Evolutionary conservation across 148 eudicot genomes (phyloP), one percentile per base, ranked within the genome.

Genomic region (Amaranthus cruentus): DNA sequence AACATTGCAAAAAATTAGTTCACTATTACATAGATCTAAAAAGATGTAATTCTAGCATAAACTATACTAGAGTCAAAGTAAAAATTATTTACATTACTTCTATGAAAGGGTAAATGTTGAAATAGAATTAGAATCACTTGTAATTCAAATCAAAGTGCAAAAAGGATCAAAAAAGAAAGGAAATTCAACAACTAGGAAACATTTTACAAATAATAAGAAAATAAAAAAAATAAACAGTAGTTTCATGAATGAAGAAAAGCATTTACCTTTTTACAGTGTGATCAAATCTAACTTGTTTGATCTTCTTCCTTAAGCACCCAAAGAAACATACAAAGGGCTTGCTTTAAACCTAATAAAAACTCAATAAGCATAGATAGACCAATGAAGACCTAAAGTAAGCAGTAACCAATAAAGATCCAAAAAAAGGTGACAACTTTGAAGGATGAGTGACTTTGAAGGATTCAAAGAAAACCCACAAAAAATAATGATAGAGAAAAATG

Each of bases 301-400:
- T 69, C 79, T 76, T 68, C 78, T 76, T 69, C 68, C 79, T 76
- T 61, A 8, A 76, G 68, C 69, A 69, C 79, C 66, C 78, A 76
- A 11, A 75, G 46, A 49, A 68, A 65, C 77, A 57, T 48, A 51
- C 10, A 69, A 76, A 69, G 21, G 53, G 47, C 4, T 73, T 63
- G 60, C 69, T 64, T 73, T 64, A 53, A 14, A 58, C 66, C 68
- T 51, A 62, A 76, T 60, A 60, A 44, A 60, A 65, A 55, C 61
- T 69, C 73, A 75, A 75, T 70, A 5, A 69, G 73, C 78, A 69
- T 69, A 76, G 62, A 76, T 53, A 69, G 68, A 61, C 68, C 73
- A 76, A 69, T 76, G 78, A 50, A 68, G 72, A 69, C 78, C 78
- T 75, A 68, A 58, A 75, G n/a, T 4, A 69, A 68, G 61, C 7